Evolutionary conservation across 345 rosid genomes (phyloP), one percentile per base, ranked within the genome.

Genomic region (Corchorus olitorius): DNA sequence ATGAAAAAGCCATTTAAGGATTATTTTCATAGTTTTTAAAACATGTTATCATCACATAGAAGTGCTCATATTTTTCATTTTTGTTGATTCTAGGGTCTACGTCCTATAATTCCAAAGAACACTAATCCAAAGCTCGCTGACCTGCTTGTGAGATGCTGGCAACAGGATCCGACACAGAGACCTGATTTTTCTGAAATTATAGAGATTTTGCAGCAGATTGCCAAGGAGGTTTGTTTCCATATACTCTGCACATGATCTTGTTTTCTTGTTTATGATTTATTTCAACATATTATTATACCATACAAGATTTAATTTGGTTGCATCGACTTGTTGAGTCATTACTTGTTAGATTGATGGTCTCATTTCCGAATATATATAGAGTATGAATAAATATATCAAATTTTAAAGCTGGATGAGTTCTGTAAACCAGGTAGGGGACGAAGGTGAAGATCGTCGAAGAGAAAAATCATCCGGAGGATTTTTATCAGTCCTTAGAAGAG

Each of bases 131-230:
- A 85, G 84, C 80, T 96, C 48, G 79, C 80, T 53, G 97, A 86
- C 78, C 83, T 96, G 56, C 87, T 96, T 45, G 90, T 87, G 82
- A 91, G 82, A 82, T 84, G 88, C 76, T 96, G 99, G 99, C 92
- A 92, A 79, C 89, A 93, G 86, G 98, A 96, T 88, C 93, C 99
- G 53, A 78, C 86, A 50, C 48, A 64, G 75, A 91, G 99, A 84
- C 99, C 99, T 8, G 97, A 93, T 79, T 96, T 96, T 70, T 81
- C 94, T 1, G 97, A 93, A 87, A 89, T 92, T 15, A 87, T 81
- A 58, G 91, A 80, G 76, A 86, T 84, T 78, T 87, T 96, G 56
- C 85, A 79, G 78, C 90, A 83, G 84, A 89, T 90, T 82, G 87
- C 87, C 0, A 92, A 91, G 82, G 99, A 93, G 89, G 99, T 89